Conservation (phyloP, 192 early-diverging fungal species). For the Tieghemiomyces parasiticus region DNA sequence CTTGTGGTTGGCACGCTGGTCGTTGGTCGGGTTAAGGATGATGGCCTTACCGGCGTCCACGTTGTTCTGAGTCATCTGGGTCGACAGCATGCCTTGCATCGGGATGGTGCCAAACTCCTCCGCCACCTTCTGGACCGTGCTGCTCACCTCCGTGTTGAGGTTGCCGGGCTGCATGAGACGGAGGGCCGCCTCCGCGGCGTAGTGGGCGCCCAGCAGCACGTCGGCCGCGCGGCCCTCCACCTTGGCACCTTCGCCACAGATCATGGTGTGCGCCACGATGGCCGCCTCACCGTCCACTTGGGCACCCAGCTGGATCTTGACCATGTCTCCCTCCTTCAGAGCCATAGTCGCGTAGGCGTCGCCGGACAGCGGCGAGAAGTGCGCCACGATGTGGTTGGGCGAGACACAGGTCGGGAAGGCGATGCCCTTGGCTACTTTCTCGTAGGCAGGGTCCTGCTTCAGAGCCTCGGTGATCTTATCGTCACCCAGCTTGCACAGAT, state of each 20-base stretch:
- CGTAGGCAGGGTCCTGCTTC: constrained; percentile 70
- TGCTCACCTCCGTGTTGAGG: constrained; percentile 48
- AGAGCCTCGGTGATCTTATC: constrained; percentile 57
- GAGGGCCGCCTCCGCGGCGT: constrained; percentile 68
- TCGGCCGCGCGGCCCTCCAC: constrained; percentile 74
- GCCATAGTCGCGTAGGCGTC: constrained; percentile 38
- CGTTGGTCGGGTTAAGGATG: constrained; percentile 72
- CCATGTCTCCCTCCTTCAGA: constrained; percentile 71
- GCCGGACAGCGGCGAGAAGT: constrained; percentile 69
- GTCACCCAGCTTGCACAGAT: constrained; percentile 83
- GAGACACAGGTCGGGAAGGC: constrained; percentile 79
- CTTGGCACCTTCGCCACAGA: constrained; percentile 69
- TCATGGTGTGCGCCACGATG: constrained; percentile 64
- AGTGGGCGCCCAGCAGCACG: constrained; percentile 73
- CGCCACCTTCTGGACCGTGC: constrained; percentile 64
- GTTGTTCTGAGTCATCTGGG: constrained; percentile 72
- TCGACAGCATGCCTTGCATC: constrained; percentile 83
- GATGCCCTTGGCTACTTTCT: constrained; percentile 62
- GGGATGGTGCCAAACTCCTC: constrained; percentile 72
- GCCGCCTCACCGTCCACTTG: constrained; percentile 88
- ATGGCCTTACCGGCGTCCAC: constrained; percentile 90
- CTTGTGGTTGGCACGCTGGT: constrained; percentile 56
- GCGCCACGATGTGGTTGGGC: constrained; percentile 68
- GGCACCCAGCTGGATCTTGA: constrained; percentile 77
- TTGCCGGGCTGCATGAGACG: constrained; percentile 78